Percentiles rank a stretch among this genome's conserved stretches.
These are phyloP conservation scores for Exobasidium rhododendri DNA, from an alignment of 1,284 basidiomycete genomes.

Conservation along the genomic window DNA sequence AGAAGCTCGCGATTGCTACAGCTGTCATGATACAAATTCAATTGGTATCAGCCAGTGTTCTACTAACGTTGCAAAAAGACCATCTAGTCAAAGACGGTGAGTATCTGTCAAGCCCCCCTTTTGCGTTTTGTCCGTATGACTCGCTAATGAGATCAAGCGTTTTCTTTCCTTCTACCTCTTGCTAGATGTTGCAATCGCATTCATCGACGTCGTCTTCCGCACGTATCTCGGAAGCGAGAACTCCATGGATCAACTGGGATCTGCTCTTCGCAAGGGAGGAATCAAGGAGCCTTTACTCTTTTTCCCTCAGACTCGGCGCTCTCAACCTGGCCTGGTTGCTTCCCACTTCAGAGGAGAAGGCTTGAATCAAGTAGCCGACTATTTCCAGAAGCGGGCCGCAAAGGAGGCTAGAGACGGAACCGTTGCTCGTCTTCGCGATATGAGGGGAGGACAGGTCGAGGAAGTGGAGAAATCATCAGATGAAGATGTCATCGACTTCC, in stretches of 20 bases:
- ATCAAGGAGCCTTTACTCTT: constrained; percentile 81
- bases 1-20: constrained; percentile 76
- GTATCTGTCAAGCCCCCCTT: constrained; percentile 41
- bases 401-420: constrained; percentile 13
- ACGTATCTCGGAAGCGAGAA: constrained; percentile 75
- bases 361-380: constrained; percentile 69
- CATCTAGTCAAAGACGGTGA: constrained; percentile 88
- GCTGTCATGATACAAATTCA: constrained; percentile 80
- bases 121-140: no score
- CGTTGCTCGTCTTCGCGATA: constrained; percentile 26
- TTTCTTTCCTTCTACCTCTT: no score
- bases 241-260: constrained; percentile 63
- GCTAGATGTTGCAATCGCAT: constrained; percentile 66
- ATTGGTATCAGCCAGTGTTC: constrained; percentile 70
- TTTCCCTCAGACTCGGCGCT: constrained; percentile 78
- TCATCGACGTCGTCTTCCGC: constrained; percentile 75
- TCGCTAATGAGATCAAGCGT: no score
- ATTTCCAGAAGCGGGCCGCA: constrained; percentile 26
- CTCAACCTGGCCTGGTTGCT: constrained; percentile 65
- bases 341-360: constrained; percentile 79
- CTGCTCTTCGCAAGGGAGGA: constrained; percentile 70
- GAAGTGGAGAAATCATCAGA: constrained; percentile 51
- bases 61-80: constrained; percentile 81
- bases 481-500: constrained; percentile 26
- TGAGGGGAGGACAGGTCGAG: constrained; percentile 60